phyloP scores from a whole-genome alignment of 129 eudicot genomes.

The Rutidosis leptorrhynchoides region DNA sequence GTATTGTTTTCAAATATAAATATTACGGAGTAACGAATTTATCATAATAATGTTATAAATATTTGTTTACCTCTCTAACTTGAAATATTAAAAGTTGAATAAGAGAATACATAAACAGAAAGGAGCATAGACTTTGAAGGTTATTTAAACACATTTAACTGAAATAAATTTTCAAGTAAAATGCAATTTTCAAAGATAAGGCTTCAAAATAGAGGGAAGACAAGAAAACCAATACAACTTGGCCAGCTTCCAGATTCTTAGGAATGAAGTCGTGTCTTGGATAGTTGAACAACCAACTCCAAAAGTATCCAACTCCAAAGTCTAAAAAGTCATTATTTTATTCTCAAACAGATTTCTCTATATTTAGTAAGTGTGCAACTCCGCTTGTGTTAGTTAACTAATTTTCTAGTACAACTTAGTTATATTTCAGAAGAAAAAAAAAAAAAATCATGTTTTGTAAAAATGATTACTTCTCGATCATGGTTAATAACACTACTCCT shows the following conservation, averaged over 20 bases:
- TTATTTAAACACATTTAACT: too few species aligned
- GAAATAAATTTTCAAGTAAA: background rate
- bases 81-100: background rate
- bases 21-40: too few species aligned
- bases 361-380: background rate
- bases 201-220: background rate
- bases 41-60: too few species aligned
- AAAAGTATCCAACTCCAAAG: constrained; percentile 5
- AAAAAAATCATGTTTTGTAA: too few species aligned
- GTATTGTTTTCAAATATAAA: too few species aligned
- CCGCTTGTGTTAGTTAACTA: constrained; percentile 13
- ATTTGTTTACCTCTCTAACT: too few species aligned
- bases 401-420: too few species aligned
- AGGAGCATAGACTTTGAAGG: background rate
- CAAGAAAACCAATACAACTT: background rate
- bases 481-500: too few species aligned
- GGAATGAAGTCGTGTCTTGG: constrained; percentile 15
- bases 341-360: background rate
- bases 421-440: too few species aligned
- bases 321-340: constrained; percentile 12
- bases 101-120: background rate
- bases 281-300: constrained; percentile 31
- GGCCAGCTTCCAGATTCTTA: constrained; percentile 7
- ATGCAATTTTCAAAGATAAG: background rate
- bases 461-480: too few species aligned